Evolutionary conservation across 2,329 filamentous ascomycete species (phyloP).

Genomic region (Tolypocladium nubicola): DNA sequence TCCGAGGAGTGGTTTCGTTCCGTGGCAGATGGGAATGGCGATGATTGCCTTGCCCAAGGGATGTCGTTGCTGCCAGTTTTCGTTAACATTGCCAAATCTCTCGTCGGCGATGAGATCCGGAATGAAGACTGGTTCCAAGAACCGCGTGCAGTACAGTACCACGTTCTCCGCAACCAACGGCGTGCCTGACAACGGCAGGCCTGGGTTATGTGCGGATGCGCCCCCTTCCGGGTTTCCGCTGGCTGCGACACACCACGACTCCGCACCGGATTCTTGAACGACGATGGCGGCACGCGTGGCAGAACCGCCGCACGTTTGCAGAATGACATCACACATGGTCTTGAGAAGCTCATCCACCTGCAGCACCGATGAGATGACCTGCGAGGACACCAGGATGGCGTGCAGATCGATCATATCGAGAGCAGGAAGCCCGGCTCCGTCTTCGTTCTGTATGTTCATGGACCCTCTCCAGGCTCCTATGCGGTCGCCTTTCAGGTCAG

Average conservation of each 20-base stretch:
- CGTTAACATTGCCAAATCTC: constrained; percentile 64
- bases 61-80: constrained; percentile 57
- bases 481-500: constrained; percentile 44
- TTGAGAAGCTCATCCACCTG: constrained; percentile 65
- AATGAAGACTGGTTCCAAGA: constrained; percentile 65
- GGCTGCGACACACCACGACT: constrained; percentile 63
- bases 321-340: constrained; percentile 72
- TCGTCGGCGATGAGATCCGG: constrained; percentile 66
- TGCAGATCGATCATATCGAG: constrained; percentile 77
- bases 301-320: constrained; percentile 63
- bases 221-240: constrained; percentile 62
- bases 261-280: constrained; percentile 54
- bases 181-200: constrained; percentile 53
- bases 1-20: constrained; percentile 58
- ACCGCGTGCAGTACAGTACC: constrained; percentile 65
- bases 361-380: constrained; percentile 69
- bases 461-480: constrained; percentile 55
- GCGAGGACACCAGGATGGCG: constrained; percentile 67
- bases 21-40: constrained; percentile 69
- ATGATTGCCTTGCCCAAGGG: constrained; percentile 65
- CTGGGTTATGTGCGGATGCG: constrained; percentile 54
- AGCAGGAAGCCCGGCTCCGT: constrained; percentile 55
- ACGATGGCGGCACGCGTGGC: constrained; percentile 65
- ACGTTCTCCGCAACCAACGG: constrained; percentile 67
- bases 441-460: constrained; percentile 42